Percentiles rank a stretch among this genome's conserved stretches.
Conservation (phyloP, 2,329 filamentous ascomycete species). For the Zymoseptoria brevis region DNA sequence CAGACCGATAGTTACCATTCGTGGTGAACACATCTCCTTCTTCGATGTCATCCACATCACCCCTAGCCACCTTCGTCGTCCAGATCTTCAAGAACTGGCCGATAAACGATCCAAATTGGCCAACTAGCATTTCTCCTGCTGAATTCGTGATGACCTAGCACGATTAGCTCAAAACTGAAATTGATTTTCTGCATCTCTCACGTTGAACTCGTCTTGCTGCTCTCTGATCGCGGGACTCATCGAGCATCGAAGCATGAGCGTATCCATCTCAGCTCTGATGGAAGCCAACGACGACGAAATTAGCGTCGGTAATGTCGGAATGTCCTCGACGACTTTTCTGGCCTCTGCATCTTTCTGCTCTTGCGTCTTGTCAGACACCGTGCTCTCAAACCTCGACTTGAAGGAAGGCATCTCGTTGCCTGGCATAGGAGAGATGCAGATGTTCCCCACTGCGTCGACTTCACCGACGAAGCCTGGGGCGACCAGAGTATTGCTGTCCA, state of each 20-base stretch:
- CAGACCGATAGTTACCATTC: conserved; percentile 7
- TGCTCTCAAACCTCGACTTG: conserved; percentile 17
- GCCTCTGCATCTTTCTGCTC: conserved; percentile 18
- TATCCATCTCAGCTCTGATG: conserved; percentile 22
- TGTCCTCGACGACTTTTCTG: conserved; percentile 18
- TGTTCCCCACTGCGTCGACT: conserved; percentile 20
- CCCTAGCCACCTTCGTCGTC: conserved; percentile 17
- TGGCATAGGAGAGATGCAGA: conserved; percentile 21
- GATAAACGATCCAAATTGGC: conserved; percentile 23
- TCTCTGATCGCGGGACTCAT: conserved; percentile 24
- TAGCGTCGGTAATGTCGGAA: conserved; percentile 20
- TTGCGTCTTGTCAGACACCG: conserved; percentile 15
- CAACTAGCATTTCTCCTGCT: conserved; percentile 20
- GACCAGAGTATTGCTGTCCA: conserved; percentile 23
- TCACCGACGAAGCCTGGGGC: conserved; percentile 18
- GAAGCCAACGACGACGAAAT: conserved; percentile 20
- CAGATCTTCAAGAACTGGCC: conserved; percentile 24
- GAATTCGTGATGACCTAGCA: conserved; percentile 18
- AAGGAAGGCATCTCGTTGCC: conserved; percentile 21
- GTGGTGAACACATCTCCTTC: conserved; percentile 24
- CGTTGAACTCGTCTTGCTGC: conserved; percentile 25
- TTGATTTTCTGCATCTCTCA: not conserved
- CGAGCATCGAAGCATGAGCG: conserved; percentile 22
- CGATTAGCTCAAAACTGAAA: not conserved
- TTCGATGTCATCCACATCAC: conserved; percentile 19